Conservation (phyloP, 2,329 filamentous ascomycete genomes). For the Hypoxylon sp. region DNA sequence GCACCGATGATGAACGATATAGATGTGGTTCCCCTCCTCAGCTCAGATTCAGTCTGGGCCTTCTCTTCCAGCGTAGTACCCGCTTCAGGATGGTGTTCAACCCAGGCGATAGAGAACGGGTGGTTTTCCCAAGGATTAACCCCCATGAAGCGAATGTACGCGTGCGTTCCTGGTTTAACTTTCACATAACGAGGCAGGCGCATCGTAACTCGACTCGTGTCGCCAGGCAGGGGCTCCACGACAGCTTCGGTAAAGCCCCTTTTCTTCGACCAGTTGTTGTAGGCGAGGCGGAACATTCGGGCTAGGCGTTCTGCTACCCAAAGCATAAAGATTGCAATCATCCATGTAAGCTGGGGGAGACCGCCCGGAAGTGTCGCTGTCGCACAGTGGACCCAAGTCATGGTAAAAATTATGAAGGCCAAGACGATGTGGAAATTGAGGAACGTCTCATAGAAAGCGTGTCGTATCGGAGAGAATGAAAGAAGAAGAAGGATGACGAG, state of each 20-base stretch:
- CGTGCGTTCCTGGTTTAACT: conserved; percentile 79
- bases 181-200: conserved; percentile 76
- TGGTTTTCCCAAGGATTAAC: conserved; percentile 80
- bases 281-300: conserved; percentile 75
- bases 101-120: conserved; percentile 85
- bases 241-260: conserved; percentile 74
- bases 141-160: conserved; percentile 79
- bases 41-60: conserved; percentile 45
- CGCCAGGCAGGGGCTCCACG: conserved; percentile 78
- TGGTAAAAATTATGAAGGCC: conserved; percentile 76
- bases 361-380: conserved; percentile 75
- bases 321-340: conserved; percentile 80
- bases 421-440: conserved; percentile 87
- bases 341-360: conserved; percentile 80
- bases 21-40: conserved; percentile 60
- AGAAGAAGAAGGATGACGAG: conserved; percentile 78
- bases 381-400: conserved; percentile 84
- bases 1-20: conserved; percentile 90
- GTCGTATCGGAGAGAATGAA: conserved; percentile 84
- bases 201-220: conserved; percentile 79
- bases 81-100: conserved; percentile 67
- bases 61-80: conserved; percentile 59
- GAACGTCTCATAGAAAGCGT: conserved; percentile 98
- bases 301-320: conserved; percentile 81
- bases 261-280: conserved; percentile 73